phyloP scores from a whole-genome alignment of 2,329 filamentous ascomycete species.

The Teratosphaeria pseudoeucalypti region DNA sequence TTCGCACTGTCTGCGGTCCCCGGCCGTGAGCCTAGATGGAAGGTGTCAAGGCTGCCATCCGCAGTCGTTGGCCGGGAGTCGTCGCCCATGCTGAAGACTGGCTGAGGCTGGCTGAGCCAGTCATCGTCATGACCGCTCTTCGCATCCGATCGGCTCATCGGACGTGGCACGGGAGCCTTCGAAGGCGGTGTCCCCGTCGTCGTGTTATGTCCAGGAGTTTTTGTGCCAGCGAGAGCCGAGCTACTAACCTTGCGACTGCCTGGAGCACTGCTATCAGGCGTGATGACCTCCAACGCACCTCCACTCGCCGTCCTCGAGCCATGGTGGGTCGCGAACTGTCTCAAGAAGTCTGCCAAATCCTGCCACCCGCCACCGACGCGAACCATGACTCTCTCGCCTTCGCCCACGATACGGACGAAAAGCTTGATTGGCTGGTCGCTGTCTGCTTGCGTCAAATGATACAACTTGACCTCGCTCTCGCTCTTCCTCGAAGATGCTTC shows the following conservation, averaged over 20 bases:
- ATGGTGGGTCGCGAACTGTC: conserved; percentile 88
- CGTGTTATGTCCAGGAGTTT: background rate
- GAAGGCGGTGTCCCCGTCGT: background rate
- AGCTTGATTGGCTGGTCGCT: conserved; percentile 86
- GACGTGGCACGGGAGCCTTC: background rate
- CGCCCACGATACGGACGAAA: conserved; percentile 84
- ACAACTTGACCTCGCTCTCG: conserved; percentile 58
- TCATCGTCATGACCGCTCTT: background rate
- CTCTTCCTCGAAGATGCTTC: conserved; percentile 24
- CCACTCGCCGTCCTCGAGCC: conserved; percentile 55
- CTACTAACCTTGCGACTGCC: conserved; percentile 17
- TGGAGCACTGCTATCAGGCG: conserved; percentile 23
- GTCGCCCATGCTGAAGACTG: conserved; percentile 2
- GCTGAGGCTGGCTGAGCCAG: conserved; percentile 1
- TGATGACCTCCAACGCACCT: conserved; percentile 46
- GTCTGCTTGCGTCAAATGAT: conserved; percentile 76
- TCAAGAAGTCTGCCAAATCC: conserved; percentile 86
- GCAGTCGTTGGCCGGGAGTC: conserved; percentile 7
- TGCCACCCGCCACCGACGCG: conserved; percentile 97
- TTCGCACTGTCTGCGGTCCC: conserved; percentile 15
- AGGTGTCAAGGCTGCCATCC: background rate
- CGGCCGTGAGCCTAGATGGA: conserved; percentile 9
- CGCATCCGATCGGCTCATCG: background rate
- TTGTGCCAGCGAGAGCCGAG: background rate
- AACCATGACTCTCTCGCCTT: conserved; percentile 94